phyloP scores from a whole-genome alignment of 1,139 yeast genomes.

The Hyphopichia buzzinii region DNA sequence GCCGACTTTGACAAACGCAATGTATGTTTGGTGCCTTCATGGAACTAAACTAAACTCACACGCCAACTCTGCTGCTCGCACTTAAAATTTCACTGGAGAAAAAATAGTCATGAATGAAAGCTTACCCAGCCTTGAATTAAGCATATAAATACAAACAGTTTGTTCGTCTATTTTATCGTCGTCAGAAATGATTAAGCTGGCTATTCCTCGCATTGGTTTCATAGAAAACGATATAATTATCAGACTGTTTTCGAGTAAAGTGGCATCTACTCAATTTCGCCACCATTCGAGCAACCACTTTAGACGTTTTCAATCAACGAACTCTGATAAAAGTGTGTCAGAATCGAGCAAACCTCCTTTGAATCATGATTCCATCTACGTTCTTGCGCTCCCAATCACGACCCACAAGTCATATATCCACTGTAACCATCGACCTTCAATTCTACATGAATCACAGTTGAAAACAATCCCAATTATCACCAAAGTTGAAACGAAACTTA shows the following conservation, averaged over 20 bases:
- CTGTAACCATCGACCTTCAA: conserved; percentile 51
- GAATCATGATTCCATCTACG: conserved; percentile 35
- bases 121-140: too few species aligned
- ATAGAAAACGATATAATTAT: not conserved
- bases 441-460: conserved; percentile 25
- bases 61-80: too few species aligned
- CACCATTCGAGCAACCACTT: not conserved
- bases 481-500: conserved; percentile 38
- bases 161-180: too few species aligned
- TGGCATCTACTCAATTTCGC: not conserved
- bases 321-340: not conserved
- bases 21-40: too few species aligned
- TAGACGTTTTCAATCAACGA: not conserved
- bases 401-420: conserved; percentile 53
- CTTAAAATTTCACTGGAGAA: too few species aligned
- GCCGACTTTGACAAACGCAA: too few species aligned
- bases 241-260: not conserved
- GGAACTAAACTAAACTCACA: too few species aligned
- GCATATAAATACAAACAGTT: too few species aligned
- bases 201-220: too few species aligned
- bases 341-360: conserved; percentile 1
- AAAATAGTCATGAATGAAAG: too few species aligned
- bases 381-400: conserved; percentile 62
- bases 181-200: too few species aligned
- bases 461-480: conserved; percentile 31